Percentiles rank a stretch among this genome's conserved stretches.
Conservation (phyloP, 2,329 filamentous ascomycete species). For the Fusarium tjaetaba region DNA sequence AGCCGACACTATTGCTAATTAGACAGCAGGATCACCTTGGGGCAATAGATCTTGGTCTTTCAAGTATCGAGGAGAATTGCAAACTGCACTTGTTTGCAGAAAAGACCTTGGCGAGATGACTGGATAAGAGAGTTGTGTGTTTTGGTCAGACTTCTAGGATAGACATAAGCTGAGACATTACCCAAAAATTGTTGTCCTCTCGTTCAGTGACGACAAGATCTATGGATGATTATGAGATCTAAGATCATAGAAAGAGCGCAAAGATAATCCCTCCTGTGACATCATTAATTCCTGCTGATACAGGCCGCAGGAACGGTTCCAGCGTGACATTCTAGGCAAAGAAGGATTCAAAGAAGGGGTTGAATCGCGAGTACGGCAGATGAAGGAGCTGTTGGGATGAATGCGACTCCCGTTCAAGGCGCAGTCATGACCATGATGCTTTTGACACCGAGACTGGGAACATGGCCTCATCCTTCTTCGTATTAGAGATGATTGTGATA, state of each 20-base stretch:
- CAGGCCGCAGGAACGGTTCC: neutral
- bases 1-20: neutral
- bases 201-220: neutral
- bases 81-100: neutral
- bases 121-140: neutral
- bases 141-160: neutral
- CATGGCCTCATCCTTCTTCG: conserved; percentile 4
- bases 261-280: neutral
- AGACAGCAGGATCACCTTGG: neutral
- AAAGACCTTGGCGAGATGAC: neutral
- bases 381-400: neutral
- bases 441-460: neutral
- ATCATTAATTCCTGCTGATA: neutral
- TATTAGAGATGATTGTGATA: neutral
- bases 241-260: neutral
- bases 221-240: too few species aligned
- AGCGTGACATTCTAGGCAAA: neutral
- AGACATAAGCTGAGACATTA: neutral
- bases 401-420: neutral
- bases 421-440: neutral
- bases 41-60: neutral
- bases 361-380: neutral
- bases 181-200: neutral
- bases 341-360: neutral
- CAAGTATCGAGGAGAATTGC: neutral